Percentiles rank a stretch among this genome's conserved stretches.
Conservation (phyloP, 2,329 filamentous ascomycete genomes). For the Aspergillus fumigatus region DNA sequence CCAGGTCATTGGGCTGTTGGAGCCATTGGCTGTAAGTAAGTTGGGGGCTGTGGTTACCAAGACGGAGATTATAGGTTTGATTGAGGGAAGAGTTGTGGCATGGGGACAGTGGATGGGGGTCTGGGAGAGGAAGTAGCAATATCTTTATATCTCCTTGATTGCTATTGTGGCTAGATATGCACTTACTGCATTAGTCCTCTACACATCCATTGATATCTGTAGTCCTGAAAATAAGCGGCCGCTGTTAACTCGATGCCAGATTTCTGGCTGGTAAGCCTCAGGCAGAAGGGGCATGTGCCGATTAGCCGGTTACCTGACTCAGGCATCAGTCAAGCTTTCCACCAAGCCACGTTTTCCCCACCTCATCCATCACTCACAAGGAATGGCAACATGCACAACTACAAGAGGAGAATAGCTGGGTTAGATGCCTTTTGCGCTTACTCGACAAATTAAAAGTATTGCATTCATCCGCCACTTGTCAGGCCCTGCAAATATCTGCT, state of each 20-base stretch:
- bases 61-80: conserved; percentile 41
- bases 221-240: no score
- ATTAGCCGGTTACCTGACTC: not conserved
- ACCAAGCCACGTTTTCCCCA: not conserved
- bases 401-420: not conserved
- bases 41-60: conserved; percentile 38
- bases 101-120: conserved; percentile 49
- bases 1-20: conserved; percentile 46
- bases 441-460: not conserved
- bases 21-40: conserved; percentile 37
- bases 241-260: no score
- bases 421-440: no score
- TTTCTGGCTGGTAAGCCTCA: no score
- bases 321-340: not conserved
- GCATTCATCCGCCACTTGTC: not conserved
- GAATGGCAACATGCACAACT: not conserved
- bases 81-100: conserved; percentile 46
- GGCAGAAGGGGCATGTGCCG: no score
- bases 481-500: not conserved
- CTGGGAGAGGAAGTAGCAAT: conserved; percentile 37
- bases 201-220: no score
- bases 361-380: no score
- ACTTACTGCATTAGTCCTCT: no score
- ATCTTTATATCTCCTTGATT: no score
- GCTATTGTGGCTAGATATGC: no score